A percentile compares a stretch with the other conserved stretches of the same genome.
Conservation (phyloP, 2,329 filamentous ascomycete species). For the Furcasterigmium furcatum region DNA sequence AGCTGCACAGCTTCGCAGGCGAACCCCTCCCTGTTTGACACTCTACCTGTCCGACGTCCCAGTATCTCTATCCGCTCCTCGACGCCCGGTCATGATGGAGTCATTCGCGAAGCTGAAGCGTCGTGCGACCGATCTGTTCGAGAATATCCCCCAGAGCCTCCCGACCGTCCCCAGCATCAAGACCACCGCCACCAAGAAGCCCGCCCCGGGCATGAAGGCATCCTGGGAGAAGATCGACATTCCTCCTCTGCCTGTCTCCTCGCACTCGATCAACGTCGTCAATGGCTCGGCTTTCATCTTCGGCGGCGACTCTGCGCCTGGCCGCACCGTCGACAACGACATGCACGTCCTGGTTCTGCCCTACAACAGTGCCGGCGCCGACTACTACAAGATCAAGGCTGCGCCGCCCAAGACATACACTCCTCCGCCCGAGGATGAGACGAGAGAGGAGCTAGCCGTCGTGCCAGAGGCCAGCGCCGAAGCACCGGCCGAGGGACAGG, state of each 20-base stretch:
- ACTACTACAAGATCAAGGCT: constrained; percentile 56
- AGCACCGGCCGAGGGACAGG: background rate
- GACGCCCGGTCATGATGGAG: constrained; percentile 36
- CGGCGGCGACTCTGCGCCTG: constrained; percentile 68
- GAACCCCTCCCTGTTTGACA: too few relatives aligned
- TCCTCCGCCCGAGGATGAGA: constrained; percentile 9
- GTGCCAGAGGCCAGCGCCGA: constrained; percentile 13
- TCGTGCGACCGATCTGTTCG: constrained; percentile 50
- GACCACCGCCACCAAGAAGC: background rate
- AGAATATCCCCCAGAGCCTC: constrained; percentile 45
- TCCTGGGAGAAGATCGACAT: constrained; percentile 59
- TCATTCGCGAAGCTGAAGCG: constrained; percentile 51
- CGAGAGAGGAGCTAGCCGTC: constrained; percentile 4
- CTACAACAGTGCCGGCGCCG: constrained; percentile 52
- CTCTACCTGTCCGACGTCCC: too few relatives aligned
- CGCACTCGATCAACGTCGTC: constrained; percentile 65
- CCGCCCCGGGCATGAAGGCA: constrained; percentile 40
- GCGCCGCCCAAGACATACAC: constrained; percentile 26
- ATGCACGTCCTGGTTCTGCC: constrained; percentile 65
- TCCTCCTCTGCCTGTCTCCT: constrained; percentile 64
- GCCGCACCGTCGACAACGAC: constrained; percentile 68
- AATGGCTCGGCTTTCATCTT: constrained; percentile 62
- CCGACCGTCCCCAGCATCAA: constrained; percentile 23
- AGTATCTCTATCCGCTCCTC: too few relatives aligned
- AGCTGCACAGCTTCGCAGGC: too few relatives aligned